These are phyloP conservation scores for Xylaria sp. DNA, from an alignment of 2,329 filamentous ascomycete genomes.

Conservation along the genomic window DNA sequence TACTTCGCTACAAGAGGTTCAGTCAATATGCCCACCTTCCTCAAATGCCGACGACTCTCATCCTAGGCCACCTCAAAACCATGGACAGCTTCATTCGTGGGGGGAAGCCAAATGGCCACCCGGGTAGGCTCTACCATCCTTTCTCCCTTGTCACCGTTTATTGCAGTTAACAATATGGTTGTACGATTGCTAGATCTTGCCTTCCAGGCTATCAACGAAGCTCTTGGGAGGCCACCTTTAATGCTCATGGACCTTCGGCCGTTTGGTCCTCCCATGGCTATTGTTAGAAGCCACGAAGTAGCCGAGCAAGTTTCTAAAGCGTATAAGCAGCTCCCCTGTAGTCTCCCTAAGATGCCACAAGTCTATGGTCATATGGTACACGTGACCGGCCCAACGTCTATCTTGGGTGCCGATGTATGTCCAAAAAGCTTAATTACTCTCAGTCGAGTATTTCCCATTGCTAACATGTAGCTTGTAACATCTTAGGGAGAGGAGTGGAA, in stretches of 20 bases:
- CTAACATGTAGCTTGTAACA: too few relatives aligned
- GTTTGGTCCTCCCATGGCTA: not conserved
- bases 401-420: not conserved
- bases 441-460: too few relatives aligned
- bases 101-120: conserved; percentile 28
- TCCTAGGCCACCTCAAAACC: conserved; percentile 32
- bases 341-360: conserved; percentile 1
- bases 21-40: conserved; percentile 33
- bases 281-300: not conserved
- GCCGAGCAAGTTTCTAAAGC: not conserved
- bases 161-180: too few relatives aligned
- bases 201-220: not conserved
- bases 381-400: not conserved
- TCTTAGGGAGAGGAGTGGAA: not conserved
- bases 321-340: not conserved
- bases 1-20: conserved; percentile 32
- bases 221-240: not conserved
- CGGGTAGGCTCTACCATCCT: too few relatives aligned
- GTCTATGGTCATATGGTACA: not conserved
- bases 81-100: conserved; percentile 23
- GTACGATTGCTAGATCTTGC: too few relatives aligned
- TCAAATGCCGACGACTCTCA: conserved; percentile 29
- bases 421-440: too few relatives aligned
- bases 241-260: not conserved
- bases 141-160: too few relatives aligned